Percentiles rank a stretch among this genome's conserved stretches.
Evolutionary conservation across 495 filamentous ascomycete species (phyloP).

Genomic region (Tuber magnatum): DNA sequence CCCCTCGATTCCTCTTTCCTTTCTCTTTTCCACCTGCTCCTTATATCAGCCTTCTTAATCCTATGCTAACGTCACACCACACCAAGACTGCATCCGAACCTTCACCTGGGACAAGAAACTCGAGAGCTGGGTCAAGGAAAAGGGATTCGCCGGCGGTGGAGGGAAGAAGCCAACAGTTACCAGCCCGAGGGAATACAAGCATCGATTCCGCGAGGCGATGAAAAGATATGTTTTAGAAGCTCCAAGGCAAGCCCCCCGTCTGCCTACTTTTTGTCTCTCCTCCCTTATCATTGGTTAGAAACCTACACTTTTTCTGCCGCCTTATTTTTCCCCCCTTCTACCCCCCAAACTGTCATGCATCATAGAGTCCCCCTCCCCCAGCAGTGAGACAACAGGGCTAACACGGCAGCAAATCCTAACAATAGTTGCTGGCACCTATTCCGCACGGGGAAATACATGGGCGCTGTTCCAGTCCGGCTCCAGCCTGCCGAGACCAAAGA

Average conservation of each 20-base stretch:
- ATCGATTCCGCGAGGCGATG: constrained; percentile 93
- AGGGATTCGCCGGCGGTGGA: constrained; percentile 74
- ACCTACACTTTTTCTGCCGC: not conserved
- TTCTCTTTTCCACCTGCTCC: not conserved
- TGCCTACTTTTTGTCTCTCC: not conserved
- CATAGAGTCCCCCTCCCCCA: not conserved
- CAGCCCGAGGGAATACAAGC: constrained; percentile 95
- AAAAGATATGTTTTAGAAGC: constrained; percentile 75
- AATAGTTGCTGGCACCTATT: constrained; percentile 67
- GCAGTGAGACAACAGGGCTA: not conserved
- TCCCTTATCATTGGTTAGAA: not conserved
- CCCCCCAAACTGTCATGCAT: not conserved
- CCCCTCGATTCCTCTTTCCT: not conserved
- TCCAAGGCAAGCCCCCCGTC: constrained; percentile 50
- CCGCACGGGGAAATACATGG: constrained; percentile 47
- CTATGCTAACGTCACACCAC: not conserved
- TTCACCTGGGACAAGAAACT: constrained; percentile 99
- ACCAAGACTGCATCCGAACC: constrained; percentile 80
- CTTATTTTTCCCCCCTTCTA: constrained; percentile 17
- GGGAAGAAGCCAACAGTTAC: constrained; percentile 88
- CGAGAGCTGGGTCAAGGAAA: constrained; percentile 97
- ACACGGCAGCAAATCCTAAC: constrained; percentile 16
- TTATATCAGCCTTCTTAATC: not conserved
- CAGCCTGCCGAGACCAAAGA: constrained; percentile 30
- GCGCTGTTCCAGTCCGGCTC: constrained; percentile 31